These are phyloP conservation scores for Diaporthe helianthi DNA, from an alignment of 2,329 filamentous ascomycete genomes.

Conservation along the genomic window DNA sequence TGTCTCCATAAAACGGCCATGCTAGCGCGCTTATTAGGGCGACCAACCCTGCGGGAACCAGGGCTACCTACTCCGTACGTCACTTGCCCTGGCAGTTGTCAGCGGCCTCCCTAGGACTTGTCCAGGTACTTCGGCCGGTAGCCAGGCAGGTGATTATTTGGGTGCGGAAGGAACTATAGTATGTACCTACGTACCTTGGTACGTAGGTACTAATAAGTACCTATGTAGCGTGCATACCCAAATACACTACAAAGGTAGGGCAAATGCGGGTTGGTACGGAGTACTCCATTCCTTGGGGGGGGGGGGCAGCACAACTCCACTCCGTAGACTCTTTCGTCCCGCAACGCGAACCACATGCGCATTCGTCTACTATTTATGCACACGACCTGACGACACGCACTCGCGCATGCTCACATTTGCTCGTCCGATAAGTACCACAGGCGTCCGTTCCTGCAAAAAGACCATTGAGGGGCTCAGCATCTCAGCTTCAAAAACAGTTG, in stretches of 20 bases:
- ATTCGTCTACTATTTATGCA: constrained; percentile 4
- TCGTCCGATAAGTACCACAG: background rate
- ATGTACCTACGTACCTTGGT: too few species aligned
- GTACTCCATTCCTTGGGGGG: background rate
- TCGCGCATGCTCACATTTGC: background rate
- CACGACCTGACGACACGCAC: constrained; percentile 9
- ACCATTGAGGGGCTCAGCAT: background rate
- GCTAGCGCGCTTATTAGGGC: background rate
- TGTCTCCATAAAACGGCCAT: constrained; percentile 26
- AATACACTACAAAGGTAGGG: background rate
- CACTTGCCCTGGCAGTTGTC: background rate
- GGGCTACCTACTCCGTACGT: constrained; percentile 8
- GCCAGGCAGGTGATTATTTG: background rate
- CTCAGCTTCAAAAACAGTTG: background rate
- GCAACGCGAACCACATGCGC: constrained; percentile 22
- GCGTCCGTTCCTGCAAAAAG: background rate
- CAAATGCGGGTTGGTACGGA: constrained; percentile 18
- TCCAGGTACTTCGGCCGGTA: background rate
- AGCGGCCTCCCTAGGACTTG: background rate
- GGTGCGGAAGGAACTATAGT: background rate
- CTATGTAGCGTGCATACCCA: too few species aligned
- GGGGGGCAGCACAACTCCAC: constrained; percentile 12
- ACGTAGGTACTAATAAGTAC: background rate
- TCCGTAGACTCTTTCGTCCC: constrained; percentile 19
- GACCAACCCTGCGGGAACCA: background rate